These are phyloP conservation scores for Phytophthora kernoviae DNA, from an alignment of 352 stramenopile species.

Conservation along the genomic window DNA sequence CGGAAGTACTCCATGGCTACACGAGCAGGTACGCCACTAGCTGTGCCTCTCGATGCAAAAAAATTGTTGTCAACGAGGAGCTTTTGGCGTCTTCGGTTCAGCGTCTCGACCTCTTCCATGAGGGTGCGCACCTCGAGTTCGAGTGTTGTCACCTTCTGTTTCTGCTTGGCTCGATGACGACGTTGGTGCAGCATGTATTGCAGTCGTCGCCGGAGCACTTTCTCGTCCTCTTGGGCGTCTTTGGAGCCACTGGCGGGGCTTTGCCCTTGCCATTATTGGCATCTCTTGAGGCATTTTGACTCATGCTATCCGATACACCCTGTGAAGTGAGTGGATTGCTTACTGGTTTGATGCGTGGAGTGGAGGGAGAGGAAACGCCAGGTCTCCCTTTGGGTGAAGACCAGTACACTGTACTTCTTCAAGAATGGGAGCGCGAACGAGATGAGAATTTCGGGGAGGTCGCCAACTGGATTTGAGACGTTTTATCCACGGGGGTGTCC, in stretches of 20 bases:
- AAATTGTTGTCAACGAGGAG: constrained; percentile 40
- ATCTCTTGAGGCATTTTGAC: constrained; percentile 17
- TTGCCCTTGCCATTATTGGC: constrained; percentile 11
- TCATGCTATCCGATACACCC: constrained; percentile 13
- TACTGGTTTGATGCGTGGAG: constrained; percentile 5
- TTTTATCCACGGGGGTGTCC: neutral
- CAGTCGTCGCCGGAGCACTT: constrained; percentile 41
- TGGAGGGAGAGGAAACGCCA: neutral
- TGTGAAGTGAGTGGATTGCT: neutral
- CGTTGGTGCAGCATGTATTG: constrained; percentile 73
- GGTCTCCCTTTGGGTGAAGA: too few relatives aligned
- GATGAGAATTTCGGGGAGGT: neutral
- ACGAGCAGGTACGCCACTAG: constrained; percentile 32
- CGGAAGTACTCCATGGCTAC: constrained; percentile 62
- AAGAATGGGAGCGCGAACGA: neutral
- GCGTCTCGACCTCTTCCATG: constrained; percentile 33
- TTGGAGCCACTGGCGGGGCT: neutral
- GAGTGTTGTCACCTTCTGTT: constrained; percentile 42
- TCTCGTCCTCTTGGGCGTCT: constrained; percentile 37
- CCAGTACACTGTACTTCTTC: neutral
- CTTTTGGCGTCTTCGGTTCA: constrained; percentile 34
- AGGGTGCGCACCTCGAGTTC: constrained; percentile 49
- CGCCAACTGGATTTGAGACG: neutral
- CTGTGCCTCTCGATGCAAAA: constrained; percentile 36
- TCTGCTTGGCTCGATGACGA: constrained; percentile 63